Base-by-base conservation (phyloP, 331 rosid species). In the Spiraea crenata region DNA sequence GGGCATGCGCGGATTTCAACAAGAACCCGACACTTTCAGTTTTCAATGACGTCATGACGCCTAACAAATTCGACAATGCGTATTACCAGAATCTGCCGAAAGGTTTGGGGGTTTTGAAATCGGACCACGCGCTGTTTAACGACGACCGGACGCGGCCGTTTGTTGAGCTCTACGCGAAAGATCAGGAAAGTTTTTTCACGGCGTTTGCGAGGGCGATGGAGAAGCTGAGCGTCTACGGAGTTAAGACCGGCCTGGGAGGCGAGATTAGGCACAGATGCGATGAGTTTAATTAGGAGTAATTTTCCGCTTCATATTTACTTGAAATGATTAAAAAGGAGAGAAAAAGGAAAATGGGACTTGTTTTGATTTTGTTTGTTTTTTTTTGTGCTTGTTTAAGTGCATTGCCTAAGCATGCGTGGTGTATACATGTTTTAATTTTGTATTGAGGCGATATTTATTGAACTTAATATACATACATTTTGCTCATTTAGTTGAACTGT, bases 241-340 rank as follows among this genome's bases (percentile, higher is more conserved):
- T 92, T 34, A 55, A 82, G 52, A 87, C 92, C 0, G 97, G 96
- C 13, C 85, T 82, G 45, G 76, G 41, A 47, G 97, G 98, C 40
- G 96, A 90, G 78, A 90, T 93, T 71, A 85, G 98, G 71, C 90
- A 82, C 73, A 83, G 98, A 79, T 93, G 97, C 76, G 97, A 92
- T 70, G 91, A 76, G 67, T 57, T 88, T 50, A 92, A 92, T 74
- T 90, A 74, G 31, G 31, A 25, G 31, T 25, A 25, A 25, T 25
- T 25, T 25, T 25, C 2, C 31, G 31, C 31, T 25, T 25, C 31
- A 25, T 25, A 14, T 59, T 37, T 38, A 15, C 35, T 59, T 17
- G 37, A 61, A 65, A 40, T 35, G 38, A 19, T 62, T 42, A 47
- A 4, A 56, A 51, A 41, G 4, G 12, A 4, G 15, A 5, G 39